Conservation (phyloP, 2,329 filamentous ascomycete species). For the Penicillium vulpinum region DNA sequence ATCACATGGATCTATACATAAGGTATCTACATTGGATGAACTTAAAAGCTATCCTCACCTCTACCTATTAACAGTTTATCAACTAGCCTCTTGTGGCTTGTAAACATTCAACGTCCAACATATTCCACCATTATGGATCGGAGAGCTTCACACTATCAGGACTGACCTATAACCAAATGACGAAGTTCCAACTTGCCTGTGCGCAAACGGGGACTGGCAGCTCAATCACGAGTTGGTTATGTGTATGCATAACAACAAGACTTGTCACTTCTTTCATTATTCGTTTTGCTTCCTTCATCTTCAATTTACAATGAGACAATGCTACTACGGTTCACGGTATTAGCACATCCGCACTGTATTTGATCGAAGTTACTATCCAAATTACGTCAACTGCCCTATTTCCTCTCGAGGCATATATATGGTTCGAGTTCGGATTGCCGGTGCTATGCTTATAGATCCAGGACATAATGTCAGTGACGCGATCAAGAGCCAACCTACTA, state of each 20-base stretch:
- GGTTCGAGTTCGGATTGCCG: neutral
- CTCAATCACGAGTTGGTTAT: neutral
- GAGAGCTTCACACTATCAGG: too few species aligned
- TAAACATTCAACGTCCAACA: too few species aligned
- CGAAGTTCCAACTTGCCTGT: too few species aligned
- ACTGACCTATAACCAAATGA: too few species aligned
- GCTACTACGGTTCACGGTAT: slow-evolving; percentile 9
- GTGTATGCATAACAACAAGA: neutral
- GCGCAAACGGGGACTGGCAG: too few species aligned
- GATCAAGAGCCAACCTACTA: neutral
- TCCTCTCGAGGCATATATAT: slow-evolving; percentile 15
- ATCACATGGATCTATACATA: too few species aligned
- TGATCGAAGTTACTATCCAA: slow-evolving; percentile 37
- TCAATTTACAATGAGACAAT: slow-evolving; percentile 13
- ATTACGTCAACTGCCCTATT: neutral
- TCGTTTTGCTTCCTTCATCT: slow-evolving; percentile 10
- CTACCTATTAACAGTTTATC: too few species aligned
- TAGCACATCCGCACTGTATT: slow-evolving; percentile 6
- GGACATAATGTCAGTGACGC: slow-evolving; percentile 2
- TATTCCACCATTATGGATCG: too few species aligned
- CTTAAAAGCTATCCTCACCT: too few species aligned
- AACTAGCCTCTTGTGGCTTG: too few species aligned
- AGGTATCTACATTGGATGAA: too few species aligned
- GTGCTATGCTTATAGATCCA: slow-evolving; percentile 8
- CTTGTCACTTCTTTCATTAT: neutral